Evolutionary conservation across 2,329 filamentous ascomycete genomes (phyloP), one percentile per base, ranked within the genome.

Genomic region (Xylariales sp.): DNA sequence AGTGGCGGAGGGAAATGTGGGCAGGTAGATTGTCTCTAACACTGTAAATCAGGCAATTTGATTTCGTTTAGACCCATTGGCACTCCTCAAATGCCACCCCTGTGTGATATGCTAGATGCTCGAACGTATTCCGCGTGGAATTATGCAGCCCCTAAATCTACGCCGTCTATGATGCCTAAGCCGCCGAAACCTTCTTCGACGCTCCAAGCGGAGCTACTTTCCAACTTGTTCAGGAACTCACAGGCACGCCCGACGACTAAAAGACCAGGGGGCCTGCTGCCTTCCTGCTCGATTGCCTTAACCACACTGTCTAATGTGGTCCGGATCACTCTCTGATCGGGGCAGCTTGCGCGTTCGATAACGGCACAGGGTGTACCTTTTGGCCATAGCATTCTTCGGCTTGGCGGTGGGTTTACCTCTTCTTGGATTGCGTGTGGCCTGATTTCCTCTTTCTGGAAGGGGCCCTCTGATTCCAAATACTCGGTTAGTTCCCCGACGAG

Each of bases 321-420:
- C 64, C 96, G 86, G 34, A 99, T 94, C 16, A 99, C 93, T 56
- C 95, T 86, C 82, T 99, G 96, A 77, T 99, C 96, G 0, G 93
- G 92, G 77, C 96, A 99, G 69, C 93, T 97, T 5, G 96, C 96
- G 43, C 96, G 87, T 81, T 99, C 96, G 63, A 99, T 87, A 10
- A 99, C 94, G 0, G 95, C 94, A 75, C 95, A 97, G 0, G 95
- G 94, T 0, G 94, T 96, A n/a, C 82, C 80, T 41, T 80, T 80
- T 0, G 95, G 95, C 90, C 93, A 97, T 1, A 89, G 75, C 1
- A 68, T 71, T 39, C 75, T 69, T 18, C 28, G 63, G 14, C 39
- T 54, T 28, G 56, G 14, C 9, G 18, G 10, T 23, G 30, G 12
- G 5, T 14, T 3, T 14, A 16, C 23, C 0, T 5, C 10, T 56